Base-by-base conservation (phyloP, 768 basidiomycete species). In the Favolaschia claudopus region DNA sequence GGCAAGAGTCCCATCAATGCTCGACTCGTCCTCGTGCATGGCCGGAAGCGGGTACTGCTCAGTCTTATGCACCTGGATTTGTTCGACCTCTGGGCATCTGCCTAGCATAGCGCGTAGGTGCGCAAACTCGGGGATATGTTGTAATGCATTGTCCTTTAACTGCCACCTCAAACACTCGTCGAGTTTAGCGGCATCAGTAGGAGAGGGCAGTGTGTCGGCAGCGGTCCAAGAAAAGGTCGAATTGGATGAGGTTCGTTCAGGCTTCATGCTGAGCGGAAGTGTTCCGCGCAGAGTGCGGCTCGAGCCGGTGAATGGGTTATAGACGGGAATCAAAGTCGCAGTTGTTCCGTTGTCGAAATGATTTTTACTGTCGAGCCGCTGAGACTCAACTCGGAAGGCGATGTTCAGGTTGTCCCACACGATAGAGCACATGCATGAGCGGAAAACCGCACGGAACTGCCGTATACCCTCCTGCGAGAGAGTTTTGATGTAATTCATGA, bases 391-490 rank as follows among this genome's bases (percentile, higher is more conserved):
- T 3, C 58, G 60, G 42, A 69, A 70, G 1, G 69, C 65, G 33
- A 74, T 71, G 55, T 72, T 72, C 24, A 72, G 27, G 52, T 73
- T 74, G 50, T 74, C 72, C 71, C 72, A 74, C 10, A 70, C 62
- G 20, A 71, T 37, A 14, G 39, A 55, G 24, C 43, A 55, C 43
- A 67, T 48, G 7, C 49, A 48, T 24, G 66, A 66, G 22, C 61
- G 15, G 2, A 62, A 56, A 25, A 73, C 64, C n/a, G 48, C 31
- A 47, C 66, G 63, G 24, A 73, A 57, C n/a, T 19, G 39, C 20
- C 17, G n/a, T 10, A 43, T 17, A 3, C 38, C 51, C 28, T 53
- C 51, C 2, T 22, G 9, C 0, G 64, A 65, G 13, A 65, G 60
- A 7, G 25, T 42, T 5, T 58, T 10, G 17, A 65, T 24, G 20